phyloP scores from a whole-genome alignment of 2,329 filamentous ascomycete genomes.

The Scedosporium dehoogii region DNA sequence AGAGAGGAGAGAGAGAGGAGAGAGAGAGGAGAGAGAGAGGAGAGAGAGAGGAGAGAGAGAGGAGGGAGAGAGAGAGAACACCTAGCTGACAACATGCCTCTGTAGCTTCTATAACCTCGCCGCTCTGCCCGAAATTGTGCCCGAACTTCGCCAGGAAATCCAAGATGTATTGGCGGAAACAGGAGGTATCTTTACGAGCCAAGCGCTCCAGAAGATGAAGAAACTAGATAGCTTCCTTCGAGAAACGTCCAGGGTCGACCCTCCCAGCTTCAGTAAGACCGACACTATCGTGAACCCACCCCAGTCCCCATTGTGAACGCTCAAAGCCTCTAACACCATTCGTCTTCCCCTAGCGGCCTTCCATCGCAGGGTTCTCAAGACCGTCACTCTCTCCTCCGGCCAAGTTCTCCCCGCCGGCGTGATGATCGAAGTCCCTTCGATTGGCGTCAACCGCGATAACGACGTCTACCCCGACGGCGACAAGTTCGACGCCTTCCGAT shows the following conservation, averaged over 20 bases:
- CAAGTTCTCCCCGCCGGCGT: conserved; percentile 35
- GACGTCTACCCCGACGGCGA: conserved; percentile 30
- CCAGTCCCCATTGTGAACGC: too few relatives aligned
- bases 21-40: too few relatives aligned
- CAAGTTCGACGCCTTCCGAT: conserved; percentile 39
- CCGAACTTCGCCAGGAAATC: conserved; percentile 42
- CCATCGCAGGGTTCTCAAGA: conserved; percentile 37
- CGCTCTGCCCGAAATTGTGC: conserved; percentile 36
- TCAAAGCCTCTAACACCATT: too few relatives aligned
- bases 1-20: too few relatives aligned
- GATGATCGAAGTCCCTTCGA: conserved; percentile 28
- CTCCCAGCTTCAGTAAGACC: conserved; percentile 21
- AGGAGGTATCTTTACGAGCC: conserved; percentile 21
- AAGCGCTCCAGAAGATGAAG: conserved; percentile 26
- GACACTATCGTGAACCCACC: neutral
- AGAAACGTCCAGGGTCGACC: conserved; percentile 24
- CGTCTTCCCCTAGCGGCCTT: conserved; percentile 27
- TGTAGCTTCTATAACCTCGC: conserved; percentile 40
- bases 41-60: too few relatives aligned
- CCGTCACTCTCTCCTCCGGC: conserved; percentile 43
- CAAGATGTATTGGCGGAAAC: conserved; percentile 23
- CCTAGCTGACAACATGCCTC: neutral
- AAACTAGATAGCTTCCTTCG: conserved; percentile 31
- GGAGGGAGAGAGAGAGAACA: neutral
- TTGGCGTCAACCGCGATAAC: conserved; percentile 34